Evolutionary conservation across 306 rosid genomes (phyloP).

Genomic region (Comarum palustre): DNA sequence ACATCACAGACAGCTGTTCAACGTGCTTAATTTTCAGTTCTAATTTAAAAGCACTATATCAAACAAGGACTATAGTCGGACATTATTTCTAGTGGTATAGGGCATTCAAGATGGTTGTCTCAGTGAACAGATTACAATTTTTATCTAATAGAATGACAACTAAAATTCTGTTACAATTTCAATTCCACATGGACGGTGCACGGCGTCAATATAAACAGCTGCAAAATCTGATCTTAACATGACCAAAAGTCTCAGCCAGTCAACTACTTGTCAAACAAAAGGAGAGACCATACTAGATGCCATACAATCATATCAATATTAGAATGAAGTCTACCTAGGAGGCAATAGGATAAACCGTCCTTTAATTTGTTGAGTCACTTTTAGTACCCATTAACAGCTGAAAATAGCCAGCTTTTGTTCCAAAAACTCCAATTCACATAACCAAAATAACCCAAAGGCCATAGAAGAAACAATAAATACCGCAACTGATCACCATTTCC

Average conservation of each 20-base stretch:
- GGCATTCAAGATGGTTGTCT: not conserved
- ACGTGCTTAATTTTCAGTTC: not conserved
- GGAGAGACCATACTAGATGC: not conserved
- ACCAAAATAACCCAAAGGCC: conserved; percentile 20
- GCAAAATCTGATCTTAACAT: not conserved
- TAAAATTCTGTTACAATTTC: not conserved
- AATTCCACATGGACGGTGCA: not conserved
- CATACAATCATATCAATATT: no score
- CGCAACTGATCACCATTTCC: conserved; percentile 22
- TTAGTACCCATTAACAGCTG: not conserved
- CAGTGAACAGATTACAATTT: not conserved
- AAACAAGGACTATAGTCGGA: conserved; percentile 12
- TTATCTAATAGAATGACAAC: not conserved
- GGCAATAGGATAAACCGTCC: conserved; percentile 4
- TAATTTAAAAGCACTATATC: not conserved
- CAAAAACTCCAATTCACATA: conserved; percentile 20
- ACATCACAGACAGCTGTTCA: not conserved
- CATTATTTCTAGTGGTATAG: not conserved
- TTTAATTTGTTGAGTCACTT: not conserved
- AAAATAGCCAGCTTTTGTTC: not conserved
- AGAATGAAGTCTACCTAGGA: not conserved
- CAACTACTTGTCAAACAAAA: not conserved
- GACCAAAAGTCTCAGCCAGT: not conserved
- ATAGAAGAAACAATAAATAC: conserved; percentile 28
- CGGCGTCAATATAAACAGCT: not conserved